These are phyloP conservation scores for Juglanconis juglandina DNA, from an alignment of 2,329 filamentous ascomycete species.

Conservation along the genomic window DNA sequence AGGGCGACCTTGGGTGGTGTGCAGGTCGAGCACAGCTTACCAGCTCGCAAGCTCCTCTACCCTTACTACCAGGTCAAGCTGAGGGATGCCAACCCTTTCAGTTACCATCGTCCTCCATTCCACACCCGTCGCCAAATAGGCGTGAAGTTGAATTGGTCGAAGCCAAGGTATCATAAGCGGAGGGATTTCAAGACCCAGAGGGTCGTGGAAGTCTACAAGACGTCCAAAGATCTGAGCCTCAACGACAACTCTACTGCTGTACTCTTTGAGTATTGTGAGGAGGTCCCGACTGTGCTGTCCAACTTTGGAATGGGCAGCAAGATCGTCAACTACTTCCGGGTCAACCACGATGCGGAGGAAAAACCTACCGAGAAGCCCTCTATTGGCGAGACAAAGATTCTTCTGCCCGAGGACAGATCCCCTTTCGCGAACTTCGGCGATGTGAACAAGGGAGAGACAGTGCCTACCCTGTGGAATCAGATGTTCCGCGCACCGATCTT, in stretches of 20 bases:
- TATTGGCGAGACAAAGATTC: constrained; percentile 81
- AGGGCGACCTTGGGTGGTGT: constrained; percentile 87
- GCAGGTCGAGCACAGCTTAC: constrained; percentile 90
- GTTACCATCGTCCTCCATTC: constrained; percentile 80
- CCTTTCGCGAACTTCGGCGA: constrained; percentile 94
- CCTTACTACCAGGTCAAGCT: constrained; percentile 93
- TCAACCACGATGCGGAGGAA: constrained; percentile 70
- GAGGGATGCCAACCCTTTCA: constrained; percentile 63
- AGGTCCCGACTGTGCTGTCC: constrained; percentile 84
- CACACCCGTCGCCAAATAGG: constrained; percentile 66
- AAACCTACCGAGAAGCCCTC: constrained; percentile 73
- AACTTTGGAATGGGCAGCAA: constrained; percentile 98
- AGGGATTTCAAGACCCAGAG: constrained; percentile 80
- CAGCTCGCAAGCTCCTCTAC: constrained; percentile 86
- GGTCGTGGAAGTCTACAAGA: constrained; percentile 72
- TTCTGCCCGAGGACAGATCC: constrained; percentile 91
- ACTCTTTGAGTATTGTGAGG: constrained; percentile 93
- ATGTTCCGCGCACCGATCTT: constrained; percentile 96
- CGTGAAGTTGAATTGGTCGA: constrained; percentile 67
- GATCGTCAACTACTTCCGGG: constrained; percentile 93
- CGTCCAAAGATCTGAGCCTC: constrained; percentile 78
- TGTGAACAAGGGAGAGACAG: constrained; percentile 84
- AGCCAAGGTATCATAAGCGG: constrained; percentile 70
- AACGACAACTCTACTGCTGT: constrained; percentile 86
- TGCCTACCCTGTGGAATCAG: constrained; percentile 86